Evolutionary conservation across 2,329 filamentous ascomycete genomes (phyloP), one percentile per base, ranked within the genome.

Genomic region (Ascocoryne sarcoides): DNA sequence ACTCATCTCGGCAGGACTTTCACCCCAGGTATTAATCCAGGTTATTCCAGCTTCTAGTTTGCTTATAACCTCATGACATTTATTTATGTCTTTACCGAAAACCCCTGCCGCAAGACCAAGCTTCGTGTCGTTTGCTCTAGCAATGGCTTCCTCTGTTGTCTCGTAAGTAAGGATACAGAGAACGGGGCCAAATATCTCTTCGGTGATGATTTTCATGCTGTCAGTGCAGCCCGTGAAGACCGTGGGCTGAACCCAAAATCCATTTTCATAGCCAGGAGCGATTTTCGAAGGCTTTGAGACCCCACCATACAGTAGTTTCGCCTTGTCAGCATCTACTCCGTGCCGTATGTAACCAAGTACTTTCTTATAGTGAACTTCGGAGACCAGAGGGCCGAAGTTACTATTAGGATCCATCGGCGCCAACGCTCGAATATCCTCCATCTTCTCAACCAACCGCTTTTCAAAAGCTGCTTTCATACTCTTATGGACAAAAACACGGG

Each of bases 1-100:
- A 2, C 83, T 82, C 88, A 94, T 94, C 68, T 94, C 87, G 0
- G 88, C 85, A 0, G 87, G 87, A 36, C 75, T 82, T 66, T 94
- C 87, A n/a, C 88, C 87, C 88, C 88, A 94, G 0, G 84, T 88
- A 61, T 94, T 94, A 38, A 94, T 72, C 87, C 87, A 94, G 1
- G 85, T 93, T 55, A 94, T 94, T 23, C 87, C 87, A 0, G 86
- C 86, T 57, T 93, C 73, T 4, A 94, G 66, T 55, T 76, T 71
- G 17, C 74, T 71, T 31, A 90, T 70, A 1, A 90, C 74, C 32
- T 74, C 68, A 55, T 94, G 85, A 40, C 84, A 87, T 35, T 72
- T 58, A 52, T 84, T 82, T 38, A 94, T 62, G 50, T 93, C 76
- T 43, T 74, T 75, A 0, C 84, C 85, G 51, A 93, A 90, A 1